Base-by-base conservation (phyloP, 192 early-diverging fungal genomes). In the Coemansia sp. region DNA sequence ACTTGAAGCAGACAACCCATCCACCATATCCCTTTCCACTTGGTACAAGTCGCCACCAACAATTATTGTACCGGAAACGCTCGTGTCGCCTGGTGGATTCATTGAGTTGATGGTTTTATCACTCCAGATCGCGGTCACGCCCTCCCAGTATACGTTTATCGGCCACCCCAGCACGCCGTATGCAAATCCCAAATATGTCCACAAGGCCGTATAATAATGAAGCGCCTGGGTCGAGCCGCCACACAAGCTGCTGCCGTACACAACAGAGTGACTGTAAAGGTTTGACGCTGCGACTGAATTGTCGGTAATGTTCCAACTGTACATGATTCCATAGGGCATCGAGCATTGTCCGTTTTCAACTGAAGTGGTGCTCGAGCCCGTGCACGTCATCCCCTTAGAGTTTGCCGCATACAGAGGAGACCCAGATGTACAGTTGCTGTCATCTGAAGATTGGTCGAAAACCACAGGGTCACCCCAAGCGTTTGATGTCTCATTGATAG, bases 141-240 rank as follows among this genome's bases (percentile, higher is more conserved):
- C 34, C 5, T 35, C 23, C 14, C 46, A 29, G 42, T 32, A 34
- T 5, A 25, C 11, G 9, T 9, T 14, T 33, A 32, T 15, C 9
- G 55, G 7, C 55, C 32, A 13, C 0, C 22, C 36, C 34, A 63
- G 15, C 35, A 60, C 56, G 6, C 20, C 10, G 3, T 0, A 20
- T 6, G 69, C 69, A 56, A 70, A 64, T 0, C 56, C 42, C 1
- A 63, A 15, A 36, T 75, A 70, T 34, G 45, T 40, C 4, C 36
- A 49, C 43, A 75, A 32, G 14, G 46, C n/a, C 8, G 67, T 75
- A 33, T 65, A 75, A 52, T 75, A 75, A 29, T 42, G 52, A 59
- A 48, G 49, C 33, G 49, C 32, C 17, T 36, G 41, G 25, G 32
- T 17, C 32, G 42, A 20, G 29, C 38, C 19, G 25, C 36, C 23